Conservation (phyloP, 768 basidiomycete species). For the Calocera cornea region DNA sequence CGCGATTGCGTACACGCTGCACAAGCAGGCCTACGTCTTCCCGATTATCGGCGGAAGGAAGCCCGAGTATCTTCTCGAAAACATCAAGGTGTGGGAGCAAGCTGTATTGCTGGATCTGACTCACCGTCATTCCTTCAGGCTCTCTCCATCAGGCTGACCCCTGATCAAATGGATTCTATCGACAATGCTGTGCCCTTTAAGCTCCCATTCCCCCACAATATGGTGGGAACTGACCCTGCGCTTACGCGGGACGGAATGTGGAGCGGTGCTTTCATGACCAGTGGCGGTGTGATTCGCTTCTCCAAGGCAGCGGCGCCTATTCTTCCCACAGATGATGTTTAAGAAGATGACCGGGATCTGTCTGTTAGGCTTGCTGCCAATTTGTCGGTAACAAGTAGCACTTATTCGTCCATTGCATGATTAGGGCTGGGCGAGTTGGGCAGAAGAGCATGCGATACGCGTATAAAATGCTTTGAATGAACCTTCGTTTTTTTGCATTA, state of each 20-base stretch:
- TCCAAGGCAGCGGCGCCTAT: not conserved
- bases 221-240: constrained; percentile 16
- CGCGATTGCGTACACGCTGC: constrained; percentile 22
- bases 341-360: not conserved
- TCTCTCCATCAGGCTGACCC: constrained; percentile 33
- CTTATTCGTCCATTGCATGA: too few relatives aligned
- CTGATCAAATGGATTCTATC: constrained; percentile 34
- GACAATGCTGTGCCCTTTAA: constrained; percentile 35
- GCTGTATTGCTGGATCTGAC: not conserved
- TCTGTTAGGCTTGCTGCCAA: not conserved
- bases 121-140: constrained; percentile 22
- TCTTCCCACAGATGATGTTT: not conserved
- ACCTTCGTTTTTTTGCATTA: not conserved
- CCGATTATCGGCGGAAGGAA: constrained; percentile 15
- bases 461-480: too few relatives aligned
- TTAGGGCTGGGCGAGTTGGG: too few relatives aligned
- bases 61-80: constrained; percentile 15
- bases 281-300: not conserved
- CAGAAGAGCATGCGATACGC: too few relatives aligned
- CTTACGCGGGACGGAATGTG: not conserved
- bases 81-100: constrained; percentile 7
- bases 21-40: constrained; percentile 20
- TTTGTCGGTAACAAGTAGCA: too few relatives aligned
- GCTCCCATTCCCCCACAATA: constrained; percentile 31
- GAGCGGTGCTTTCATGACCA: not conserved